Percentiles rank a stretch among this genome's conserved stretches.
Evolutionary conservation across 495 filamentous ascomycete genomes (phyloP).

Genomic region (Penicillium nucicola): DNA sequence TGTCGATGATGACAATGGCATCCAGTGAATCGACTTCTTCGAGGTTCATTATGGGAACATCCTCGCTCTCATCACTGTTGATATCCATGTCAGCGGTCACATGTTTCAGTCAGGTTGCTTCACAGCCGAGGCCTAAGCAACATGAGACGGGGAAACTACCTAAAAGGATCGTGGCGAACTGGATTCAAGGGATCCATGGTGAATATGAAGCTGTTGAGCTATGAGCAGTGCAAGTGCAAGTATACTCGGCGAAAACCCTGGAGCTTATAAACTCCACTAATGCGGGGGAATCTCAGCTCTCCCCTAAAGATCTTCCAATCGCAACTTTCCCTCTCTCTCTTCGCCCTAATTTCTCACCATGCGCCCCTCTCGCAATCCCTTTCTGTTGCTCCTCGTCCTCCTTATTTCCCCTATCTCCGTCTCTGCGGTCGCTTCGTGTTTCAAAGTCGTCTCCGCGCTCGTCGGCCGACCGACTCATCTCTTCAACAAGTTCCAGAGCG

Average conservation of each 20-base stretch:
- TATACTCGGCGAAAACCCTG: too few relatives aligned
- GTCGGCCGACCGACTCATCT: slow-evolving; percentile 33
- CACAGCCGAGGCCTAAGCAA: background rate
- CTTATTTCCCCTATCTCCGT: slow-evolving; percentile 19
- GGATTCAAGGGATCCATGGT: background rate
- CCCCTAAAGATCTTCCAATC: background rate
- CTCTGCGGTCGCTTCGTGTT: slow-evolving; percentile 31
- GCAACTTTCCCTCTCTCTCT: background rate
- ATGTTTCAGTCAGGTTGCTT: background rate
- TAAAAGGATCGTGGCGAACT: background rate
- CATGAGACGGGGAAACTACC: background rate
- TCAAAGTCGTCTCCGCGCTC: slow-evolving; percentile 38
- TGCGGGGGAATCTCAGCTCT: background rate
- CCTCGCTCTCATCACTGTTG: slow-evolving; percentile 3
- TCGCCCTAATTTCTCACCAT: slow-evolving; percentile 3
- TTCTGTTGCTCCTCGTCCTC: slow-evolving; percentile 19
- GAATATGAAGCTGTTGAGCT: too few relatives aligned
- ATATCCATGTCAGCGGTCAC: background rate
- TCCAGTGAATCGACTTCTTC: slow-evolving; percentile 48
- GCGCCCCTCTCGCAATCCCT: slow-evolving; percentile 14
- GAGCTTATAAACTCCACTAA: background rate
- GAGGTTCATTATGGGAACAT: slow-evolving; percentile 13
- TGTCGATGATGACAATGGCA: slow-evolving; percentile 50
- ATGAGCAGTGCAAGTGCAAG: too few relatives aligned
- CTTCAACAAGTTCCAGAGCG: slow-evolving; percentile 38